Evolutionary conservation across 2,329 filamentous ascomycete species (phyloP).

Genomic region (Hortaea werneckii): DNA sequence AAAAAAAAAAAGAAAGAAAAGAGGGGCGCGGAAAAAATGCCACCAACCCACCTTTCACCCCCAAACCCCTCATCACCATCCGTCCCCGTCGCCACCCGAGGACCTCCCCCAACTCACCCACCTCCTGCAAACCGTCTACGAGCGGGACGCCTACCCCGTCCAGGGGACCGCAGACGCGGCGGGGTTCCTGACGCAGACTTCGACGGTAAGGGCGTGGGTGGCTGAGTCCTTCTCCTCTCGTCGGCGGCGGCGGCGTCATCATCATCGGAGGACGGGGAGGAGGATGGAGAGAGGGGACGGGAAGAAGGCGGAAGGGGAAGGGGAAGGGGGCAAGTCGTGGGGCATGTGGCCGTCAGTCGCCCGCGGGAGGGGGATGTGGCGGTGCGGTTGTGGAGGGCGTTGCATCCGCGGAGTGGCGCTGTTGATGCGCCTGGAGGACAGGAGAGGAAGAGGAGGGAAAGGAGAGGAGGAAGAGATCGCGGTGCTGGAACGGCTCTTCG

Average conservation of each 20-base stretch:
- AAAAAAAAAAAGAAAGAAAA: no score
- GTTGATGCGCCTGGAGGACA: background rate
- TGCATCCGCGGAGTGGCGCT: constrained; percentile 4
- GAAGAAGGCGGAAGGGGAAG: background rate
- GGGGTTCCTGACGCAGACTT: constrained; percentile 6
- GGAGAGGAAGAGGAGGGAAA: no score
- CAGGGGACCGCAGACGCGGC: constrained; percentile 13
- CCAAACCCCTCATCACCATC: constrained; percentile 3
- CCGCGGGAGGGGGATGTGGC: constrained; percentile 10
- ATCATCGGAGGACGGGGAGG: background rate
- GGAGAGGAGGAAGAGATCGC: constrained; percentile 8
- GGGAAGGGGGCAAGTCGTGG: constrained; percentile 5
- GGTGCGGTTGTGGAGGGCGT: constrained; percentile 8
- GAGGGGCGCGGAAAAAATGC: no score
- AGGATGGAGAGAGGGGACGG: background rate
- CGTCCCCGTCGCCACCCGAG: constrained; percentile 8
- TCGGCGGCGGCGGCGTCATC: constrained; percentile 13
- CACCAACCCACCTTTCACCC: no score
- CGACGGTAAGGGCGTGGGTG: constrained; percentile 14
- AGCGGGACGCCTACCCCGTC: constrained; percentile 17
- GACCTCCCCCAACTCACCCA: constrained; percentile 15
- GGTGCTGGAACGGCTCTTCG: constrained; percentile 18
- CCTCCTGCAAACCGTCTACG: constrained; percentile 14
- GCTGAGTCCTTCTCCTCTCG: constrained; percentile 9
- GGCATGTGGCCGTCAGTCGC: constrained; percentile 10